These are phyloP conservation scores for Chlorella sorokiniana DNA, from an alignment of 139 green algal species.

Conservation along the genomic window DNA sequence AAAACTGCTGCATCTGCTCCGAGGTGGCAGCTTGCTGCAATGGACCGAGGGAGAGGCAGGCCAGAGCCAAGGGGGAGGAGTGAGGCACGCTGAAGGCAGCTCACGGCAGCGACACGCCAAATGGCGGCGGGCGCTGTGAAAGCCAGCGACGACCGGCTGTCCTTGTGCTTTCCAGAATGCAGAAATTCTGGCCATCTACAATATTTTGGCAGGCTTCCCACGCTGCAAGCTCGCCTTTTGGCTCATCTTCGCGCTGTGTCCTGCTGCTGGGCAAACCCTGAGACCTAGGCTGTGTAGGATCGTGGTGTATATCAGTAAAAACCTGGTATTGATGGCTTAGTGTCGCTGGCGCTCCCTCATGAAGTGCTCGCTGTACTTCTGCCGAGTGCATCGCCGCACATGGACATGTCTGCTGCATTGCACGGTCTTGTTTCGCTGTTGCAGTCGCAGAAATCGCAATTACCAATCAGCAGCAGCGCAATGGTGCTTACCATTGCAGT, in stretches of 20 bases:
- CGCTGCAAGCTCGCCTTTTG: neutral
- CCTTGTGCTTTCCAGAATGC: too few species aligned
- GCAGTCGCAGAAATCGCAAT: neutral
- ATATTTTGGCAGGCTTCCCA: neutral
- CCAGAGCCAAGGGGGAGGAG: neutral
- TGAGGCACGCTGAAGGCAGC: neutral
- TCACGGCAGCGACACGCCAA: too few species aligned
- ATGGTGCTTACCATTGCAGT: neutral
- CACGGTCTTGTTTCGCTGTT: neutral
- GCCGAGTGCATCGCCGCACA: too few species aligned
- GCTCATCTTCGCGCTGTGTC: neutral
- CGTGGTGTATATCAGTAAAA: too few species aligned
- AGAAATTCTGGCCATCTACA: too few species aligned
- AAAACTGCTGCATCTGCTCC: conserved; percentile 14
- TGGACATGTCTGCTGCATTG: neutral
- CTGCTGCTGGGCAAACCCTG: neutral
- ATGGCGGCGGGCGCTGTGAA: too few species aligned
- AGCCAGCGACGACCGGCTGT: too few species aligned
- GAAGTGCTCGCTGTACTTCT: too few species aligned
- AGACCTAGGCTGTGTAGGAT: neutral
- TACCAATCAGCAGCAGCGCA: neutral
- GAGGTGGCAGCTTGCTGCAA: neutral
- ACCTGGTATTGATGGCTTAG: too few species aligned
- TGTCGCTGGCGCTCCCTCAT: too few species aligned
- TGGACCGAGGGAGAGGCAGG: neutral